These are phyloP conservation scores for Paraphaeosphaeria sporulosa DNA, from an alignment of 2,329 filamentous ascomycete genomes.

Conservation along the genomic window DNA sequence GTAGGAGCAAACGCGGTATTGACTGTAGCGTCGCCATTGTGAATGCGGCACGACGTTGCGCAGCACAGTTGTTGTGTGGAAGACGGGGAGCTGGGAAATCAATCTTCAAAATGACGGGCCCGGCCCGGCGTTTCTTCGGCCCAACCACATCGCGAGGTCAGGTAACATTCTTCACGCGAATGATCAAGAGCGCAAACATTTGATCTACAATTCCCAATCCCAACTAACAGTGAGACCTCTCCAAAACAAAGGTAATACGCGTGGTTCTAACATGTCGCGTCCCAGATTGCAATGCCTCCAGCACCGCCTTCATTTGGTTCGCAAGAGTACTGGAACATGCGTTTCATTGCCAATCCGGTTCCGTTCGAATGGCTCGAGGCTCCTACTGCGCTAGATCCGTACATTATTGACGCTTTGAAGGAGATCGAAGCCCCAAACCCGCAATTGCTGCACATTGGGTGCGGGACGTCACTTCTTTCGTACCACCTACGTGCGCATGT, in stretches of 20 bases:
- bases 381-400: slow-evolving; percentile 38
- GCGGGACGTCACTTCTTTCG: slow-evolving; percentile 49
- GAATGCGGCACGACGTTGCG: slow-evolving; percentile 22
- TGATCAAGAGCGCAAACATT: background rate
- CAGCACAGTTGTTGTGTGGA: slow-evolving; percentile 25
- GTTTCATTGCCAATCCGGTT: slow-evolving; percentile 42
- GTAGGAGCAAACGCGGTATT: slow-evolving; percentile 46
- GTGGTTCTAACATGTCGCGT: slow-evolving; percentile 13
- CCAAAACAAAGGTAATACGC: slow-evolving; percentile 12
- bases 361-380: slow-evolving; percentile 51
- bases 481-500: slow-evolving; percentile 46
- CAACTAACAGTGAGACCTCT: slow-evolving; percentile 24
- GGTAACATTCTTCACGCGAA: background rate
- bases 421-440: slow-evolving; percentile 22
- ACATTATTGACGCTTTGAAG: slow-evolving; percentile 34
- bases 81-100: slow-evolving; percentile 20
- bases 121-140: slow-evolving; percentile 4
- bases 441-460: slow-evolving; percentile 48
- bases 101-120: slow-evolving; percentile 24
- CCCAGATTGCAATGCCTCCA: slow-evolving; percentile 27
- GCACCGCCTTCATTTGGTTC: slow-evolving; percentile 44
- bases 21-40: slow-evolving; percentile 43
- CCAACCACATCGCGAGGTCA: background rate
- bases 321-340: slow-evolving; percentile 47
- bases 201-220: background rate